These are phyloP conservation scores for Cyclotella cryptica DNA, from an alignment of 108 stramenopile species.

Conservation along the genomic window DNA sequence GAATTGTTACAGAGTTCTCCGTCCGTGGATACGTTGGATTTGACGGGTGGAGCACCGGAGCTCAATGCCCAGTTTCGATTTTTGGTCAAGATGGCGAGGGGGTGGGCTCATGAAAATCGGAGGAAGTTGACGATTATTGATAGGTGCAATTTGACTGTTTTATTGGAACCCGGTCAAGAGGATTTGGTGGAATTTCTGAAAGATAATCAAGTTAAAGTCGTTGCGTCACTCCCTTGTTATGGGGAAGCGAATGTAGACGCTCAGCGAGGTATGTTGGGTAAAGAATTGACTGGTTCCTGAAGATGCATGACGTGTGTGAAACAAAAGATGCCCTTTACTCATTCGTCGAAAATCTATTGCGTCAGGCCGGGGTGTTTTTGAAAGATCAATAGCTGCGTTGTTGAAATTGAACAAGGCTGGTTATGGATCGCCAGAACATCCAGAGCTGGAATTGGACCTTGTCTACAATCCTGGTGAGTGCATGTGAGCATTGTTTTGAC, in stretches of 20 bases:
- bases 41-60: conserved; percentile 98
- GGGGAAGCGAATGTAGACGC: conserved; percentile 92
- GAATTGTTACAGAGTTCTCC: conserved; percentile 81
- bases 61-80: conserved; percentile 91
- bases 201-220: conserved; percentile 85
- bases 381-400: conserved; percentile 90
- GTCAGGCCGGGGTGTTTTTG: conserved; percentile 91
- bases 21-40: conserved; percentile 87
- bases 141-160: conserved; percentile 96
- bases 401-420: conserved; percentile 92
- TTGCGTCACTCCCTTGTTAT: conserved; percentile 95
- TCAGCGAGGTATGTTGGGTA: conserved; percentile 63
- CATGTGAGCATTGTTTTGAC: no score
- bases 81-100: conserved; percentile 85
- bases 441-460: conserved; percentile 79
- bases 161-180: conserved; percentile 94
- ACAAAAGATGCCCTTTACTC: background rate
- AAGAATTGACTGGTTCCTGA: background rate
- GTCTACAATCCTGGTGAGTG: conserved; percentile 92
- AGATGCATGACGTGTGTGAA: background rate
- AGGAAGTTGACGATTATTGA: conserved; percentile 91
- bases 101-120: conserved; percentile 60
- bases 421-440: conserved; percentile 68
- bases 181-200: conserved; percentile 95
- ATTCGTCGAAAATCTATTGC: background rate